Percentiles rank a stretch among this genome's conserved stretches.
phyloP scores from a whole-genome alignment of 1,284 basidiomycete species.

The Ustilago cynodontis region DNA sequence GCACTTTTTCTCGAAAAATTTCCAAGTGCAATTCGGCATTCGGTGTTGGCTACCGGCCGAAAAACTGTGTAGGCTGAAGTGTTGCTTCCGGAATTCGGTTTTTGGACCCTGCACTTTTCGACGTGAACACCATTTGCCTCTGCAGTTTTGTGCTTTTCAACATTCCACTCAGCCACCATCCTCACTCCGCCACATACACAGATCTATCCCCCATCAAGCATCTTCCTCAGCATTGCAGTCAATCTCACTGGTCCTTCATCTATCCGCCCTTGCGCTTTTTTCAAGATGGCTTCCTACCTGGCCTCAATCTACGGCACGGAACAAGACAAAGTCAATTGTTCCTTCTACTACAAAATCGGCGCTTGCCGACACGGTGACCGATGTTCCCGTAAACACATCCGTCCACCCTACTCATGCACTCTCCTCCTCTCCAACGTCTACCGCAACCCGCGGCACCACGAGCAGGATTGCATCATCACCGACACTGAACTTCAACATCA shows the following conservation, averaged over 20 bases:
- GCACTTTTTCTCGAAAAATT: conserved; percentile 22
- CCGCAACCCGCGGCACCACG: conserved; percentile 90
- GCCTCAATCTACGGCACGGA: conserved; percentile 73
- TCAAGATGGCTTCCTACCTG: conserved; percentile 52
- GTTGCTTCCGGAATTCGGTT: conserved; percentile 15
- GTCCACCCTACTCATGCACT: conserved; percentile 95
- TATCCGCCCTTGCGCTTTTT: too few species aligned
- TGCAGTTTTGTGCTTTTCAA: neutral
- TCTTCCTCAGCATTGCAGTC: neutral
- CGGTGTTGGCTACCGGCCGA: conserved; percentile 37
- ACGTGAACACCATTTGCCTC: conserved; percentile 13
- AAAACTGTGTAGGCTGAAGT: neutral
- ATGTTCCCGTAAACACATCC: conserved; percentile 96
- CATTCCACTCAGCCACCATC: conserved; percentile 24
- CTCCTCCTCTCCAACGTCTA: conserved; percentile 98
- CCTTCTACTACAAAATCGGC: conserved; percentile 97
- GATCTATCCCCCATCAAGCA: neutral
- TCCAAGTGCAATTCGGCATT: conserved; percentile 5
- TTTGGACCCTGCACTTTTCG: conserved; percentile 39
- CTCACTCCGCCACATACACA: conserved; percentile 1
- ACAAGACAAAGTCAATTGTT: conserved; percentile 93
- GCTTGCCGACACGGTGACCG: conserved; percentile 96
- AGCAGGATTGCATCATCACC: conserved; percentile 83
- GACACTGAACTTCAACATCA: conserved; percentile 88
- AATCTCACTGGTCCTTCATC: neutral